Evolutionary conservation across 768 basidiomycete species (phyloP), one percentile per base, ranked within the genome.

Genomic region (Tylopilus intermedius): DNA sequence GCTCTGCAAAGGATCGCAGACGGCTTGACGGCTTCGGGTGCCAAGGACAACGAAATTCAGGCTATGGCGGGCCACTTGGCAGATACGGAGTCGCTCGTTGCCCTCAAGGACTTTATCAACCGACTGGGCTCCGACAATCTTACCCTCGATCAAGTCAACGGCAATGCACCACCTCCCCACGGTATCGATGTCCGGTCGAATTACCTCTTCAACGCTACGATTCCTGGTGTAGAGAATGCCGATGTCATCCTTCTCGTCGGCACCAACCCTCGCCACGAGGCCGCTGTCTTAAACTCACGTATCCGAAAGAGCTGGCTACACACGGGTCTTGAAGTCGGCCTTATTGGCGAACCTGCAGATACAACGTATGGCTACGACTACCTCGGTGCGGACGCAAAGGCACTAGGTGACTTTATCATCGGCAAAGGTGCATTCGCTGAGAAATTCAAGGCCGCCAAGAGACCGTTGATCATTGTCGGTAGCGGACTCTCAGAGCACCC

Each of bases 221-320:
- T 99, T 53, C 84, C 92, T 26, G 89, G 89, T 22, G 78, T 95
- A 26, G 96, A 96, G 65, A 76, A 84, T 43, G 94, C 96, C 22
- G 96, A 99, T 61, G 90, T 74, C 18, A 90, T 99, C 58, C 82
- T 98, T 8, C 81, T 99, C 27, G 83, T 98, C 60, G 96, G 95
- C 51, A 96, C 94, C 40, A 96, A 98, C 73, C 95, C 95, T 9
- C 79, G 96, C 18, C 94, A 97, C 67, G 96, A 99, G 71, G 96
- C 94, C 5, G 88, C 96, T 21, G 94, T 97, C 50, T 77, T 98
- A 59, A 99, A 98, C 77, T 93, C 94, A 24, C 90, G 96, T 57
- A 91, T 99, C 62, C 82, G 96, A 61, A 94, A 93, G 77, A 87
- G 83, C 62, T 99, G 92, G 90, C 67, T 99, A 58, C 87, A 94